Conservation (phyloP, 73 alveolate genomes). For the Tetrahymena borealis region DNA sequence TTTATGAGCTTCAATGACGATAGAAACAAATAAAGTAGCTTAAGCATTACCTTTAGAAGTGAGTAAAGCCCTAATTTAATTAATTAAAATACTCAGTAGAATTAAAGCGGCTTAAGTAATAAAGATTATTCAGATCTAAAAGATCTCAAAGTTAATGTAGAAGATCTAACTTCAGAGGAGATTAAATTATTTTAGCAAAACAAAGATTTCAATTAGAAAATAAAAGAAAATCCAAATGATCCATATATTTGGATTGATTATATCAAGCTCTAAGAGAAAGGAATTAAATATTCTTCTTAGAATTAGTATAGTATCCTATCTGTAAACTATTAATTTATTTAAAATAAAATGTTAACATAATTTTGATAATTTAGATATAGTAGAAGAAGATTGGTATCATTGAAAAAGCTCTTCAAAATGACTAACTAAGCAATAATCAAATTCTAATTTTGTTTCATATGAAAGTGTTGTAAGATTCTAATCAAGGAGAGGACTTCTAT, state of each 20-base stretch:
- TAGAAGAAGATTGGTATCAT: not conserved
- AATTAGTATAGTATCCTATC: not conserved
- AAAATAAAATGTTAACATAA: not conserved
- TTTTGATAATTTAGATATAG: not conserved
- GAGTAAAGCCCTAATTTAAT: not conserved
- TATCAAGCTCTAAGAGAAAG: not conserved
- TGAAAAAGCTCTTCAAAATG: not conserved
- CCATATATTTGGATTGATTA: not conserved
- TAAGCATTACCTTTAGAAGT: not conserved
- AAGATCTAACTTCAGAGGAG: not conserved
- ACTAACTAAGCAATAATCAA: not conserved
- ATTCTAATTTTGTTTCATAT: not conserved
- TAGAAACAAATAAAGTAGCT: not conserved
- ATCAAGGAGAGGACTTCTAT: not conserved
- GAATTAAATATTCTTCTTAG: not conserved
- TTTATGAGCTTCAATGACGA: not conserved
- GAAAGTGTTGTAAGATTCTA: not conserved
- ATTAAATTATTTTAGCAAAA: not conserved
- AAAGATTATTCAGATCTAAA: not conserved
- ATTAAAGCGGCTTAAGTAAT: not conserved
- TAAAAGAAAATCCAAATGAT: not conserved
- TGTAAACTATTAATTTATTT: not conserved
- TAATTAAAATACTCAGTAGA: not conserved
- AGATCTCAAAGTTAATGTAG: not conserved
- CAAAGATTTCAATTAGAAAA: not conserved